Conservation (phyloP, 768 basidiomycete genomes). For the Lyophyllum atratum region DNA sequence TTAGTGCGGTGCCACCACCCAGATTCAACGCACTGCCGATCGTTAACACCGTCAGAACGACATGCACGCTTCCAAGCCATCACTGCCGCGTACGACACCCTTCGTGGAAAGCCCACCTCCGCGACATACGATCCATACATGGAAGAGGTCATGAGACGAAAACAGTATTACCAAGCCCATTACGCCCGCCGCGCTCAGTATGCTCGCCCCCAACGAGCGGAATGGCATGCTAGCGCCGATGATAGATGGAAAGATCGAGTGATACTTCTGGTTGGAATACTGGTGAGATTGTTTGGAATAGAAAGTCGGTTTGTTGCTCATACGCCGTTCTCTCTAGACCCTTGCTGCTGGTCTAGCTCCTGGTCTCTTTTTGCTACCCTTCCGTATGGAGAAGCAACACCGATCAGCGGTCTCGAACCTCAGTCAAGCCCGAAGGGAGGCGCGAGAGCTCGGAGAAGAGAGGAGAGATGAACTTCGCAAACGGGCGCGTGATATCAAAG, state of each 20-base stretch:
- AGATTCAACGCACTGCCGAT: slow-evolving; percentile 51
- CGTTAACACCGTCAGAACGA: slow-evolving; percentile 43
- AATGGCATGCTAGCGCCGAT: slow-evolving; percentile 36
- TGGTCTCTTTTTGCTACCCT: slow-evolving; percentile 35
- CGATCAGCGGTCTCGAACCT: slow-evolving; percentile 57
- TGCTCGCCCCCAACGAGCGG: slow-evolving; percentile 15
- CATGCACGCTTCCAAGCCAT: slow-evolving; percentile 68
- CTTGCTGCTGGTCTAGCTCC: slow-evolving; percentile 49
- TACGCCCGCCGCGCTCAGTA: slow-evolving; percentile 22
- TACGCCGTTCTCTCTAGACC: slow-evolving; percentile 30
- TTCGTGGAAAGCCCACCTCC: slow-evolving; percentile 40
- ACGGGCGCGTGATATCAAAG: slow-evolving; percentile 43
- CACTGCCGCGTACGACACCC: slow-evolving; percentile 60
- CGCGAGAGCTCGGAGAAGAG: slow-evolving; percentile 53
- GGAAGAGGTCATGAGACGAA: slow-evolving; percentile 53
- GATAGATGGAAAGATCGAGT: slow-evolving; percentile 54
- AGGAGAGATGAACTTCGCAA: slow-evolving; percentile 52
- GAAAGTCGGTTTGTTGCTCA: background rate
- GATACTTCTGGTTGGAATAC: slow-evolving; percentile 47
- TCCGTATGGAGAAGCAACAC: slow-evolving; percentile 45
- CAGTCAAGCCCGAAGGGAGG: slow-evolving; percentile 58
- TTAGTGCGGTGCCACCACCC: slow-evolving; percentile 75
- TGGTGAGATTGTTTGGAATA: slow-evolving; percentile 36
- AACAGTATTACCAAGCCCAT: slow-evolving; percentile 41
- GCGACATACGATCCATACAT: slow-evolving; percentile 42